These are phyloP conservation scores for Kwoniella shandongensis DNA, from an alignment of 768 basidiomycete species.

Conservation along the genomic window DNA sequence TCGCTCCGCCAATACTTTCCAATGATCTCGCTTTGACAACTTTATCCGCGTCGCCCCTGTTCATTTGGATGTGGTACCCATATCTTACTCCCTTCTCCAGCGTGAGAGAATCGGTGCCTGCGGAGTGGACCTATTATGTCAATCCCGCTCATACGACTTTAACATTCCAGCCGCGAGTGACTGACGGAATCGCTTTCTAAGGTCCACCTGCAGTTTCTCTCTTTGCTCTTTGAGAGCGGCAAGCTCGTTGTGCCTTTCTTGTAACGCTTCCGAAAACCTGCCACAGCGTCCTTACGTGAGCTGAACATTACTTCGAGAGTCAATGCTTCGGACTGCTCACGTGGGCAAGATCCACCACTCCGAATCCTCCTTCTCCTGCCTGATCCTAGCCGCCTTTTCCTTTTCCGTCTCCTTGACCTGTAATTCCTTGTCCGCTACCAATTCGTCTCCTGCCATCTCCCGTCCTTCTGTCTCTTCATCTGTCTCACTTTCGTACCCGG, in stretches of 20 bases:
- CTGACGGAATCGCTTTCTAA: constrained; percentile 30
- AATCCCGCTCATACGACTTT: no score
- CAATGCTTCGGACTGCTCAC: constrained; percentile 24
- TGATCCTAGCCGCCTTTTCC: constrained; percentile 25
- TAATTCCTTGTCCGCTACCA: constrained; percentile 5
- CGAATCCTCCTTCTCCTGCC: constrained; percentile 26
- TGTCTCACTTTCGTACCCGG: constrained; percentile 16
- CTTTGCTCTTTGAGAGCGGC: constrained; percentile 19
- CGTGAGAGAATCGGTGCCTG: constrained; percentile 16
- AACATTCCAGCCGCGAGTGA: no score
- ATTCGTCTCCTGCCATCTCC: constrained; percentile 13
- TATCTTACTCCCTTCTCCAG: constrained; percentile 18
- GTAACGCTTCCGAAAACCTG: constrained; percentile 33
- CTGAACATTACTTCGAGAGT: no score
- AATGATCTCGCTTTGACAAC: constrained; percentile 32
- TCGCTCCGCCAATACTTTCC: constrained; percentile 23
- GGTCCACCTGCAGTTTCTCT: constrained; percentile 29
- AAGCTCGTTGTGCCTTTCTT: constrained; percentile 23
- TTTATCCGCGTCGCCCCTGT: constrained; percentile 26
- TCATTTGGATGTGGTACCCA: constrained; percentile 30
- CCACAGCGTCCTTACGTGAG: no score
- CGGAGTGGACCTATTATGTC: background rate
- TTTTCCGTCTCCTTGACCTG: constrained; percentile 24
- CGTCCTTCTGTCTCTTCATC: constrained; percentile 24
- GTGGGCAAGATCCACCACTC: constrained; percentile 46